Conservation (phyloP, 2,329 filamentous ascomycete genomes). For the Tricladium varicosporioides region DNA sequence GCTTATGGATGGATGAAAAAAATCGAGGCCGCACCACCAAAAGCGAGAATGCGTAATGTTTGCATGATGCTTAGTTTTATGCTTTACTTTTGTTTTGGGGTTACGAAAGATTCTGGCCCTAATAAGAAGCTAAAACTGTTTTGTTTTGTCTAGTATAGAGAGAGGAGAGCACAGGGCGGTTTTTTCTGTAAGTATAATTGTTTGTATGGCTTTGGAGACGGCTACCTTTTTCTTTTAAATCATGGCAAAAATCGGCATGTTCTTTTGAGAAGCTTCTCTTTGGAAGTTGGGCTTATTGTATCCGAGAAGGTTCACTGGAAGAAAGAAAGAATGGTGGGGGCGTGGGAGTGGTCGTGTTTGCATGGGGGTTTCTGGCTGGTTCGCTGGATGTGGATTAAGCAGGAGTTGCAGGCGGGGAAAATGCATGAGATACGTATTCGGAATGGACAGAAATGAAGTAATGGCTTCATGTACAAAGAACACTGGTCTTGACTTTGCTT, state of each 20-base stretch:
- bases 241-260: background rate
- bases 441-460: conserved; percentile 22
- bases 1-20: conserved; percentile 4
- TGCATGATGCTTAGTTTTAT: conserved; percentile 12
- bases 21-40: background rate
- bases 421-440: conserved; percentile 18
- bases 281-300: background rate
- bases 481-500: background rate
- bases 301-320: background rate
- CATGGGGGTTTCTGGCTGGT: conserved; percentile 2
- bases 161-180: background rate
- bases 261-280: background rate
- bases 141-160: conserved; percentile 23
- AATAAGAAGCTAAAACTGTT: background rate
- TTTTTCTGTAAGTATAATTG: conserved; percentile 15
- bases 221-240: background rate
- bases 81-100: conserved; percentile 7
- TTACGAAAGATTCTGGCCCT: conserved; percentile 6
- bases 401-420: background rate
- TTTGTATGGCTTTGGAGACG: conserved; percentile 4
- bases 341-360: background rate
- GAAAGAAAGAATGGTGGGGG: conserved; percentile 1
- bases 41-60: conserved; percentile 13
- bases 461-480: conserved; percentile 18
- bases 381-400: background rate